Percentiles rank a stretch among this genome's conserved stretches.
Conservation (phyloP, 2,329 filamentous ascomycete genomes). For the Fusarium xyrophilum region DNA sequence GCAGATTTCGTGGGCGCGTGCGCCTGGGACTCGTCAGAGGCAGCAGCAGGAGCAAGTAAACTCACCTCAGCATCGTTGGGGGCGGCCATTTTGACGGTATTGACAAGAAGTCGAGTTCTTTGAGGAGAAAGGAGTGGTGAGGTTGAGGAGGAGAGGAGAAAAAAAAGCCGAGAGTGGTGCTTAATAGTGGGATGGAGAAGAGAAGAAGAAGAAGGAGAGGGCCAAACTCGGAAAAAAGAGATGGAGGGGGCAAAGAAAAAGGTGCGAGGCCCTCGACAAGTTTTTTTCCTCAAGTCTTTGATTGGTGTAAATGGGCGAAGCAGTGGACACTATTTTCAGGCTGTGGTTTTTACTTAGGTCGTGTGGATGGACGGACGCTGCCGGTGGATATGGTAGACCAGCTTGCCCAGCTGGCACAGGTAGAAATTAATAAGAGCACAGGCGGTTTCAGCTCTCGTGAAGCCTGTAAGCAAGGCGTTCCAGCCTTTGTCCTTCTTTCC, state of each 20-base stretch:
- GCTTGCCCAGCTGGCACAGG: not conserved
- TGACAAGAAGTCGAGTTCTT: conserved; percentile 47
- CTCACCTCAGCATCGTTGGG: conserved; percentile 54
- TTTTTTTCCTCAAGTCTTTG: conserved; percentile 50
- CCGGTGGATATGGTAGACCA: conserved; percentile 19
- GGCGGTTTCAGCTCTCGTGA: conserved; percentile 1
- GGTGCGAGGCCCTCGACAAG: conserved; percentile 46
- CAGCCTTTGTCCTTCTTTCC: not conserved
- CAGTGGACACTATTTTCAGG: conserved; percentile 38
- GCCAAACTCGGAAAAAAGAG: conserved; percentile 39
- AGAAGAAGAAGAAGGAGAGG: conserved; percentile 44
- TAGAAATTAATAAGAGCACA: conserved; percentile 18
- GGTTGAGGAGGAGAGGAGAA: conserved; percentile 37
- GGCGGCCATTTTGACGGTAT: conserved; percentile 65
- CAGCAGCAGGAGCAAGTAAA: conserved; percentile 25
- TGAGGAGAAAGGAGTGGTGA: conserved; percentile 41
- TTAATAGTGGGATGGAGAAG: conserved; percentile 42
- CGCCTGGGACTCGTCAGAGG: conserved; percentile 13
- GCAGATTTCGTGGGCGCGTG: conserved; percentile 37
- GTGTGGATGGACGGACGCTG: conserved; percentile 35
- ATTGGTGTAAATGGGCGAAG: conserved; percentile 43
- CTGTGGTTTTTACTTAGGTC: conserved; percentile 5
- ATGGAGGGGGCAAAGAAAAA: conserved; percentile 46
- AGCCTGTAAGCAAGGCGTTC: not conserved
- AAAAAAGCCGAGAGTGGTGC: conserved; percentile 41